Base-by-base conservation (phyloP, 129 eudicot species). In the Apium graveolens region DNA sequence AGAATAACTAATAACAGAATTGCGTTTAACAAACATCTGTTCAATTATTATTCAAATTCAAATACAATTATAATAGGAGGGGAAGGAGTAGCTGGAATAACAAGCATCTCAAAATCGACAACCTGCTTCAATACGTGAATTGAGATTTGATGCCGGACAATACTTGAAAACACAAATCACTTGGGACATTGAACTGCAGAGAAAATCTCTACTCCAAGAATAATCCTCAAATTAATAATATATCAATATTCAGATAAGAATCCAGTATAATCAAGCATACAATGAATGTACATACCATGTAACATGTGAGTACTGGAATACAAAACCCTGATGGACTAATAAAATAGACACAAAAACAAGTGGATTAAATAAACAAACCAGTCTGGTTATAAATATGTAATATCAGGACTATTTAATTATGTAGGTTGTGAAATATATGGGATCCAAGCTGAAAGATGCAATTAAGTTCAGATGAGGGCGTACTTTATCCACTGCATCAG, bases 401-500 rank as follows among this genome's bases (percentile, higher is more conserved):
- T 16, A 3, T 37, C 5, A 26, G 43, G 17, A 12, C 65, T 24
- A n/a, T 12, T 26, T 51, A 26, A 37, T 71, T 7, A n/a, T 53
- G 41, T 39, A 39, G 37, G 31, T 79, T 16, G 60, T 37, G 18
- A 35, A 37, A 49, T 79, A 80, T 53, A 20, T 39, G 20, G 41
- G 7, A 9, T 6, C 38, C 17, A 57, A 63, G 17, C 44, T 39
- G 5, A 41, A 16, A n/a, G 18, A 63, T 14, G 53, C 31, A 62
- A 51, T 42, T 38, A 20, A 41, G 62, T 78, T 8, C 43, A 66
- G 71, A 41, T 78, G 70, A 70, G 74, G 20, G 57, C 75, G 68
- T 68, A 91, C 99, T 96, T 90, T 92, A 73, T 86, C 81, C 38
- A 96, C 77, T 63, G 93, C 91, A 82, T 89, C 97, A 9, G 93